Evolutionary conservation across 371 early-diverging fungal species (phyloP), one percentile per base, ranked within the genome.

Genomic region (Encephalitozoon hellem): DNA sequence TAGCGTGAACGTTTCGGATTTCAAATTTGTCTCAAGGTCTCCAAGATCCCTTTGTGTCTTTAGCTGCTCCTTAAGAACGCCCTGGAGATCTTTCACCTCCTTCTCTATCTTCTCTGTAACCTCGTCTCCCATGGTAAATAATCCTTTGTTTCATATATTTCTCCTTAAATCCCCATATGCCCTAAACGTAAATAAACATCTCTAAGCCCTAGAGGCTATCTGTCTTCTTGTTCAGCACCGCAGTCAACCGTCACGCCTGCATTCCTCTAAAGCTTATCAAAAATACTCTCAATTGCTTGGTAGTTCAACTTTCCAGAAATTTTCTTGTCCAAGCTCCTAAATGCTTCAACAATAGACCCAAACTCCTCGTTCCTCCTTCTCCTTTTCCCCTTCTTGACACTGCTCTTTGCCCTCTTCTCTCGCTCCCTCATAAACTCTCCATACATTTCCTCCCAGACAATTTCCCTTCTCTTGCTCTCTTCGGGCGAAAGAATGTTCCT

Each of bases 401-500:
- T 42, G 26, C 67, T 69, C 51, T 68, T 78, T 45, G 41, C 41
- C 26, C 70, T 77, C 25, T 52, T 69, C 47, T 74, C 79, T 32
- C 42, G 65, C 74, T 82, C 80, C 43, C 72, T 70, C 67, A 83
- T 67, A 68, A 71, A 85, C 41, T 82, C 82, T 39, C 76, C 85
- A 76, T 85, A 82, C 82, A 82, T 82, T 15, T 75, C 79, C 18
- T 83, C 77, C 85, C 85, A 85, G 0, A 85, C 69, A 34, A 32
- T 69, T 41, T 72, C 70, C 68, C 81, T 82, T 23, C 68, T 72
- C 64, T 72, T 70, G 23, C 52, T 45, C 59, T 85, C 85, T 55
- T 79, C 78, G 25, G 76, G 64, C 1, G 64, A 68, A 26, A 85
- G 76, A 11, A 85, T 66, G 34, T 76, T 70, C 23, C 69, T 45